A percentile compares a stretch with the other conserved stretches of the same genome.
Evolutionary conservation across 768 basidiomycete species (phyloP).

Genomic region (Leccinellum albellum): DNA sequence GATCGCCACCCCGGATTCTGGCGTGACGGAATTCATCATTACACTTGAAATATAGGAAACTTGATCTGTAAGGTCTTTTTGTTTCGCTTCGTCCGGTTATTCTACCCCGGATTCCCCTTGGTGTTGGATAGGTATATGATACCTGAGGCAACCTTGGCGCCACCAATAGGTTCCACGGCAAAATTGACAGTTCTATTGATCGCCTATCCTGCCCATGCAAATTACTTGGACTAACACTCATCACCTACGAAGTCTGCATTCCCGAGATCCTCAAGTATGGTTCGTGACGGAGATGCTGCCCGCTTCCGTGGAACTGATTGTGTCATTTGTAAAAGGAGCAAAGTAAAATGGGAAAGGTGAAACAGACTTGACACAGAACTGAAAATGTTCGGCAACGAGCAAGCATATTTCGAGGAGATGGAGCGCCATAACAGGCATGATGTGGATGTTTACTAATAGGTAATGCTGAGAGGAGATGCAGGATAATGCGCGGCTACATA

Average conservation of each 20-base stretch:
- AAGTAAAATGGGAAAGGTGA: background rate
- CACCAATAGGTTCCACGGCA: background rate
- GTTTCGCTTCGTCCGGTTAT: background rate
- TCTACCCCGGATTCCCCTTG: no score
- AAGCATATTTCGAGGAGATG: background rate
- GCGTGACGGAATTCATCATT: background rate
- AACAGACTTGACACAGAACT: no score
- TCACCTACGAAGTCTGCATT: background rate
- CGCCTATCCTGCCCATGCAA: background rate
- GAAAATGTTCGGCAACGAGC: background rate
- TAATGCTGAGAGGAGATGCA: conserved; percentile 25
- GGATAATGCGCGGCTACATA: conserved; percentile 12
- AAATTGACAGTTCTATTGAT: background rate
- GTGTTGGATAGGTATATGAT: background rate
- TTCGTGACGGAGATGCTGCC: background rate
- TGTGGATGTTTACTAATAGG: conserved; percentile 4
- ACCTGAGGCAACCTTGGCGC: background rate
- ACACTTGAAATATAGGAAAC: background rate
- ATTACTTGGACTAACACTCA: background rate
- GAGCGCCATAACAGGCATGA: background rate
- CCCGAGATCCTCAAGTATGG: background rate
- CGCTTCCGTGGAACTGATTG: background rate
- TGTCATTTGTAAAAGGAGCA: background rate
- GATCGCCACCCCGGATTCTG: background rate
- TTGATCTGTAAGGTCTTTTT: background rate